phyloP scores from a whole-genome alignment of 1,284 basidiomycete species.

The Cryptococcus sp. region DNA sequence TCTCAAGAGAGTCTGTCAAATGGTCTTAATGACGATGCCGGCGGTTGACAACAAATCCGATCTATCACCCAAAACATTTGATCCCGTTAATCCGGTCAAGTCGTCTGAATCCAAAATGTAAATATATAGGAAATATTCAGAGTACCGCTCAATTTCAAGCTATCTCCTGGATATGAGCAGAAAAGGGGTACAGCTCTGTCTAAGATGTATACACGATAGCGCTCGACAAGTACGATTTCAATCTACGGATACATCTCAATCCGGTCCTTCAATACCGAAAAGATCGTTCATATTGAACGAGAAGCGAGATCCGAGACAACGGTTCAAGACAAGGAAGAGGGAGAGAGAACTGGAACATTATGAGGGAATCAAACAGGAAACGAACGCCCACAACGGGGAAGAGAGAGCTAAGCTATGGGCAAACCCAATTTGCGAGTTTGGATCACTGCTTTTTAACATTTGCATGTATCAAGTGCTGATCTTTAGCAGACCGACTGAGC shows the following conservation, averaged over 20 bases:
- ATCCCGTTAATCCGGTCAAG: no score
- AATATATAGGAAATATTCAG: no score
- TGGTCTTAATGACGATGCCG: no score
- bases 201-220: no score
- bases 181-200: no score
- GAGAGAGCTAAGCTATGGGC: not conserved
- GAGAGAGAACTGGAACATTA: not conserved
- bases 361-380: not conserved
- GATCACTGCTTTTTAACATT: not conserved
- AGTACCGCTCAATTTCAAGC: no score
- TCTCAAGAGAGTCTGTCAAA: no score
- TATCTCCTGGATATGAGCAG: no score
- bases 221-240: not conserved
- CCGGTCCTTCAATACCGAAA: not conserved
- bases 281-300: conserved; percentile 1
- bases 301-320: not conserved
- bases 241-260: not conserved
- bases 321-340: not conserved
- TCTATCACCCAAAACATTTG: no score
- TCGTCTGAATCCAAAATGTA: no score
- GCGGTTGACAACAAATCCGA: no score
- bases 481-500: conserved; percentile 6
- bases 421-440: conserved; percentile 1
- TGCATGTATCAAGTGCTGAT: not conserved
- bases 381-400: not conserved